Evolutionary conservation across 2,329 filamentous ascomycete species (phyloP), one percentile per base, ranked within the genome.

Genomic region (Sporothrix humicola): DNA sequence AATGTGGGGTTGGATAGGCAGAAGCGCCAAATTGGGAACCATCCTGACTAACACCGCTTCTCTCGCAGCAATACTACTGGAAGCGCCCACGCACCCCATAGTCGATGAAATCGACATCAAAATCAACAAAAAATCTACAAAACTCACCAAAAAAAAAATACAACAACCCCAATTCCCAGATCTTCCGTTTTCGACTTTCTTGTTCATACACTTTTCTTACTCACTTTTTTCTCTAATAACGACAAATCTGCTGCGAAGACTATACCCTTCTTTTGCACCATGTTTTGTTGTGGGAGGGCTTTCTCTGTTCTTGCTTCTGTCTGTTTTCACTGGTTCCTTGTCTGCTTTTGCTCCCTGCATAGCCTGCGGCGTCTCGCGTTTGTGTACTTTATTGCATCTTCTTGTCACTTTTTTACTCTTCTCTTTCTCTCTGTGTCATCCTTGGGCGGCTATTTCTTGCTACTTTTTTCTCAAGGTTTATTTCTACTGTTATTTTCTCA

Each of bases 11-110:
- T 31, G 48, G 46, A 50, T 26, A 37, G 70, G 46, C 46, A 54
- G 20, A 50, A 26, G 50, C 52, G 46, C 42, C 13, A 17, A 48
- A 63, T 7, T 9, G 37, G n/a, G 17, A 31, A 54, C 26, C 26
- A 37, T n/a, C 17, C 37, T 52, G 37, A 73, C 70, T 69, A 66
- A 66, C 63, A 66, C 44, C 17, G 44, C 20, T 56, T 66, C 56
- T 42, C n/a, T 42, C 31, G 48, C 61, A 66, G 73, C 73, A 73
- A 73, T 73, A 73, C 61, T 73, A 73, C 69, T 73, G 73, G 73
- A 73, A 73, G 73, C 69, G 69, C 20, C 73, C 73, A 23, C 61
- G 61, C 31, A 73, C 73, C 2, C 73, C 73, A 44, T 73, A 52
- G 54, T 52, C 42, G n/a, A 42, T 2, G 23, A 56, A 56, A 23